phyloP scores from a whole-genome alignment of 2,329 filamentous ascomycete genomes.

The Aspergillus floridensis region DNA sequence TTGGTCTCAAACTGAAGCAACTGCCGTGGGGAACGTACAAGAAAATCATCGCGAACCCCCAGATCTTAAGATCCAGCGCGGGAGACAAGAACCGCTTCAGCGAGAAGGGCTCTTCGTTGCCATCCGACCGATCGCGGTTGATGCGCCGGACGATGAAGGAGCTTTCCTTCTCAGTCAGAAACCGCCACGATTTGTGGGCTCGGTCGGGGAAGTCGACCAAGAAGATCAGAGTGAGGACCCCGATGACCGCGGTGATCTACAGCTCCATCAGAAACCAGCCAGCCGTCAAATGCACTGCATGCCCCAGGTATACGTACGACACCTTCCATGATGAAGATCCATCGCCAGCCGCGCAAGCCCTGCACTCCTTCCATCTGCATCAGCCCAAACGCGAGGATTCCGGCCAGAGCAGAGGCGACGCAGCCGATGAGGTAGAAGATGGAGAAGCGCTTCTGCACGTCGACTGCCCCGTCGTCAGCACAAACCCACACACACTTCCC shows the following conservation, averaged over 20 bases:
- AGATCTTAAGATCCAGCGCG: constrained; percentile 53
- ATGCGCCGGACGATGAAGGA: constrained; percentile 53
- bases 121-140: constrained; percentile 54
- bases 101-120: constrained; percentile 48
- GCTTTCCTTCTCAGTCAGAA: constrained; percentile 41
- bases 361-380: constrained; percentile 44
- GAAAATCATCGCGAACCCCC: constrained; percentile 55
- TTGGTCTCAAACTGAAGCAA: neutral
- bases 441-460: constrained; percentile 36
- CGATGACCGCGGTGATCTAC: constrained; percentile 29
- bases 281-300: no score
- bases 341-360: constrained; percentile 49
- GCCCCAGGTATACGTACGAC: constrained; percentile 23
- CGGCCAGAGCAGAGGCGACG: constrained; percentile 48
- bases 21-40: constrained; percentile 40
- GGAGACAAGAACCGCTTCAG: constrained; percentile 47
- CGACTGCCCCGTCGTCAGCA: constrained; percentile 17
- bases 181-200: constrained; percentile 32
- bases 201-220: constrained; percentile 41
- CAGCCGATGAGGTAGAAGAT: constrained; percentile 52
- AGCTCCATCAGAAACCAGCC: neutral
- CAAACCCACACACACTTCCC: neutral
- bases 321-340: constrained; percentile 58
- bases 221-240: constrained; percentile 32
- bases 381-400: constrained; percentile 46